Evolutionary conservation across 306 rosid species (phyloP).

Genomic region (Trichosanthes cucumerina): DNA sequence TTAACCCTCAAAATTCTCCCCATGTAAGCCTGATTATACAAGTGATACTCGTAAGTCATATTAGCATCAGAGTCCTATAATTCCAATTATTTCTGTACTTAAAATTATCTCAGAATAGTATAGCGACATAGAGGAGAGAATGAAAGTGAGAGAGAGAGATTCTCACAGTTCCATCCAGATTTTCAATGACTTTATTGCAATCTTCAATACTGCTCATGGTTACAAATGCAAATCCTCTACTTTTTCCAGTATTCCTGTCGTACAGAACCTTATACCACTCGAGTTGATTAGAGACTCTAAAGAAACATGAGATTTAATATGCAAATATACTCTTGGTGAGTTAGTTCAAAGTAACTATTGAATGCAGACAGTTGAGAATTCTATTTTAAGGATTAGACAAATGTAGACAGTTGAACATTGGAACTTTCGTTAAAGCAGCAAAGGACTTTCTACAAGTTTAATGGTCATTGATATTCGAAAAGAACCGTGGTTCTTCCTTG

Average conservation of each 20-base stretch:
- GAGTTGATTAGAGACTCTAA: not conserved
- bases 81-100: not conserved
- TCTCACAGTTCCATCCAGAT: conserved; percentile 79
- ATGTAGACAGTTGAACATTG: not conserved
- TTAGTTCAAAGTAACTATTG: not conserved
- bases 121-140: not conserved
- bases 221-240: conserved; percentile 97
- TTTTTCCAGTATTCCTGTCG: conserved; percentile 59
- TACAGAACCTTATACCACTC: conserved; percentile 60
- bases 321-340: not conserved
- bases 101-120: not conserved
- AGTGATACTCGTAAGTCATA: not conserved
- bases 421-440: not conserved
- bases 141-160: not conserved
- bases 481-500: not conserved
- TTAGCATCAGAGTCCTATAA: not conserved
- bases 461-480: not conserved
- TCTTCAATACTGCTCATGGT: conserved; percentile 81
- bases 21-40: conserved; percentile 47
- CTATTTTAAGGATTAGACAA: not conserved
- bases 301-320: not conserved
- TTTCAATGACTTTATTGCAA: conserved; percentile 50
- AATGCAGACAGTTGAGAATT: not conserved
- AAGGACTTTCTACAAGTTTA: not conserved
- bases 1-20: conserved; percentile 87